Conservation (phyloP, 2,329 filamentous ascomycete species). For the Aspergillus brunneoviolaceus region DNA sequence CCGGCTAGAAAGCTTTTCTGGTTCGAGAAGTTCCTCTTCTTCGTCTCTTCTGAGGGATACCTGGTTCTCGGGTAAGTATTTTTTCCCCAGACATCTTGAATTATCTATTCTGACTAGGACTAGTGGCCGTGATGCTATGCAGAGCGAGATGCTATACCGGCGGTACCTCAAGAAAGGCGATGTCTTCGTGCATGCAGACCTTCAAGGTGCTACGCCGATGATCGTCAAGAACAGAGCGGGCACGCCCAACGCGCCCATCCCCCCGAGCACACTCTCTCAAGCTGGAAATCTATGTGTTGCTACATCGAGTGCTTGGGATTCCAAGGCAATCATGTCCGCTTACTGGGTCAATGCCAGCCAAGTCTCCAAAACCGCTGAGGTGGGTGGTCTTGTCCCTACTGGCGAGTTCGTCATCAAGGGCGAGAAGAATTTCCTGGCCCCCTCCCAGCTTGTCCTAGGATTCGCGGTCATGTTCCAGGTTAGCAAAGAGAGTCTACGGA, state of each 20-base stretch:
- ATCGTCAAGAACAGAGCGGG: slow-evolving; percentile 84
- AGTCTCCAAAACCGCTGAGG: slow-evolving; percentile 78
- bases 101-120: slow-evolving; percentile 14
- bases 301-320: slow-evolving; percentile 89
- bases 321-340: slow-evolving; percentile 90
- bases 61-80: slow-evolving; percentile 69
- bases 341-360: slow-evolving; percentile 94
- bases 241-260: slow-evolving; percentile 79
- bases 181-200: slow-evolving; percentile 85
- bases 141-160: slow-evolving; percentile 90
- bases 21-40: slow-evolving; percentile 98
- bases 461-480: slow-evolving; percentile 86
- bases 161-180: slow-evolving; percentile 85
- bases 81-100: not conserved
- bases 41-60: slow-evolving; percentile 93
- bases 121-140: slow-evolving; percentile 76
- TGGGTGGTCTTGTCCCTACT: slow-evolving; percentile 74
- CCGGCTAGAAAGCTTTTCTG: slow-evolving; percentile 81
- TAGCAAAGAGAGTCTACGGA: slow-evolving; percentile 80
- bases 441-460: slow-evolving; percentile 81
- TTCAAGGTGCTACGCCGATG: slow-evolving; percentile 79
- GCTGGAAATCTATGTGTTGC: slow-evolving; percentile 83
- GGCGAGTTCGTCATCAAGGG: slow-evolving; percentile 81
- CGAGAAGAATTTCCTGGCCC: slow-evolving; percentile 87
- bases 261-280: slow-evolving; percentile 86